Conservation (phyloP, 2,329 filamentous ascomycete genomes). For the Penicillium sp. region DNA sequence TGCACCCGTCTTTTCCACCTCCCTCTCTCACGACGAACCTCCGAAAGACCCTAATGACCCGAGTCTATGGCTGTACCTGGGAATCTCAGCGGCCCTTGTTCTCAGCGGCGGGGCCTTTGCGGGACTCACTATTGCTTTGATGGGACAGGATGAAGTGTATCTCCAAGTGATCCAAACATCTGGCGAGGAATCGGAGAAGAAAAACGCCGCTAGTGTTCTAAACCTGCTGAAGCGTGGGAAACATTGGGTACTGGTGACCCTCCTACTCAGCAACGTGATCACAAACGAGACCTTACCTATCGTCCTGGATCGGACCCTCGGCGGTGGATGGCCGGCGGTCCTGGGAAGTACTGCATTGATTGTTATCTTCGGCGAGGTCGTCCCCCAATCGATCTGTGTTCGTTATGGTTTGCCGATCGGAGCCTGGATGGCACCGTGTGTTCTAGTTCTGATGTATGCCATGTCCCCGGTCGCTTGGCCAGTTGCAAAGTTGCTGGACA, state of each 20-base stretch:
- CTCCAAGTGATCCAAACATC: conserved; percentile 90
- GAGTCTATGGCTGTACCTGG: conserved; percentile 76
- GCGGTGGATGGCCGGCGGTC: conserved; percentile 91
- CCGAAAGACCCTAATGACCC: conserved; percentile 59
- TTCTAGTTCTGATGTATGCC: conserved; percentile 87
- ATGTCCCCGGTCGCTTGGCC: conserved; percentile 90
- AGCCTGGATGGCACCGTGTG: conserved; percentile 86
- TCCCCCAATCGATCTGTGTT: conserved; percentile 94
- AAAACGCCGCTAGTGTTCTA: conserved; percentile 79
- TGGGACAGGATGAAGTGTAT: conserved; percentile 90
- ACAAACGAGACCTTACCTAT: conserved; percentile 97
- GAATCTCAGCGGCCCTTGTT: conserved; percentile 76
- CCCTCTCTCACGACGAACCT: conserved; percentile 34
- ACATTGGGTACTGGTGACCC: conserved; percentile 95
- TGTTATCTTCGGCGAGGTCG: conserved; percentile 96
- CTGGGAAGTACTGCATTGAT: conserved; percentile 91
- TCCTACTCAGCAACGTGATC: conserved; percentile 93
- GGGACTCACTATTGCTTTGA: conserved; percentile 71
- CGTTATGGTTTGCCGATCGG: conserved; percentile 94
- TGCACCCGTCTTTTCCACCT: conserved; percentile 33
- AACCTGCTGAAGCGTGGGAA: conserved; percentile 82
- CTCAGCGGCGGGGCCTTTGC: conserved; percentile 90
- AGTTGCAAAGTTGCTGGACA: conserved; percentile 92
- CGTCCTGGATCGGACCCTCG: conserved; percentile 88
- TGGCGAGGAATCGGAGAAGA: conserved; percentile 78